Conservation (phyloP, 768 basidiomycete species). For the Galerina sulciceps region DNA sequence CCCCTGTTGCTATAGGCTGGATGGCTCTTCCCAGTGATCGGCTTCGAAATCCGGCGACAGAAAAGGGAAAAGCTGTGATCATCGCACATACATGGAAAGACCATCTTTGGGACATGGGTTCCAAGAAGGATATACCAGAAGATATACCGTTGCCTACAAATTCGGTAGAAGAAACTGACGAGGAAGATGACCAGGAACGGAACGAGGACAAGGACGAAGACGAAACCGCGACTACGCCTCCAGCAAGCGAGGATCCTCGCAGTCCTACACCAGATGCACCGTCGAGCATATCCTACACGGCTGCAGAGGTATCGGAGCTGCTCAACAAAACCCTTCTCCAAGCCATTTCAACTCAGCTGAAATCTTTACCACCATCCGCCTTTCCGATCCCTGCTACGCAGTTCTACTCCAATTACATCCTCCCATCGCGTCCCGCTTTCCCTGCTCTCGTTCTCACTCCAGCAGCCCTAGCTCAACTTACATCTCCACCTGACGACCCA, state of each 20-base stretch:
- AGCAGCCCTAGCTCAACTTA: background rate
- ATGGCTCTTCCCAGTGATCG: slow-evolving; percentile 62
- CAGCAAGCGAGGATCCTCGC: slow-evolving; percentile 8
- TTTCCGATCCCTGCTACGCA: slow-evolving; percentile 81
- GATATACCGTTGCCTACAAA: slow-evolving; percentile 26
- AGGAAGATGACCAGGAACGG: background rate
- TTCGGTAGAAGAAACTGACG: background rate
- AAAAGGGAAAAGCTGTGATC: slow-evolving; percentile 80
- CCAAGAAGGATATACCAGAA: slow-evolving; percentile 61
- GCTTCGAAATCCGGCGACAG: slow-evolving; percentile 42
- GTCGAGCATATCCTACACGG: slow-evolving; percentile 27
- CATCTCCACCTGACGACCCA: slow-evolving; percentile 10
- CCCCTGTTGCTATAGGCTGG: slow-evolving; percentile 77
- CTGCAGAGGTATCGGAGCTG: slow-evolving; percentile 57
- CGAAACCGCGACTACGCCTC: slow-evolving; percentile 13
- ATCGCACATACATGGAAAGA: slow-evolving; percentile 82
- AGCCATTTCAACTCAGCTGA: slow-evolving; percentile 56
- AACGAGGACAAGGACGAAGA: too few relatives aligned
- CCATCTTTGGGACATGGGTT: slow-evolving; percentile 72
- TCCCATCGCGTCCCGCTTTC: slow-evolving; percentile 81
- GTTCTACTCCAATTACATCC: slow-evolving; percentile 76
- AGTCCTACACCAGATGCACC: slow-evolving; percentile 7
- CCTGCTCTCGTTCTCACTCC: slow-evolving; percentile 43
- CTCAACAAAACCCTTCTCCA: slow-evolving; percentile 70
- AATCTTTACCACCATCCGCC: slow-evolving; percentile 48